Percentiles rank a stretch among this genome's conserved stretches.
Conservation (phyloP, 2,329 filamentous ascomycete species). For the Beauveria scarabaeidicola region DNA sequence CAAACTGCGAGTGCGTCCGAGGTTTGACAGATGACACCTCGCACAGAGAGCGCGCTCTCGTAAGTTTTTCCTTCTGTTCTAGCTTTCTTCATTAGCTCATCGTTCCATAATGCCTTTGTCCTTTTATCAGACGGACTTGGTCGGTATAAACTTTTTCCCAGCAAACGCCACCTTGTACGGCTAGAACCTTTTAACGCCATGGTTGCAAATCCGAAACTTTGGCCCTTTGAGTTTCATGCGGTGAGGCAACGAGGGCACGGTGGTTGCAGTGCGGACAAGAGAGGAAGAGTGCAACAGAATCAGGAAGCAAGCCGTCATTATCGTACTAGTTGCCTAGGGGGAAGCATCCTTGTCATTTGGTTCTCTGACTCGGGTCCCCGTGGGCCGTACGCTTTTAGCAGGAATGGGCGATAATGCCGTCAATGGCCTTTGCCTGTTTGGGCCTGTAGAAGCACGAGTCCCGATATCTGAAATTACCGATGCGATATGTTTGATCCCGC, state of each 20-base stretch:
- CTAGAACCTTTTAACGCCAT: neutral
- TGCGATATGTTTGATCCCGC: neutral
- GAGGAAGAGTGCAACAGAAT: neutral
- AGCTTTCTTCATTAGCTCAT: neutral
- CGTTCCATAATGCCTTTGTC: neutral
- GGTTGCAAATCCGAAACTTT: neutral
- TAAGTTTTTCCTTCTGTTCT: neutral
- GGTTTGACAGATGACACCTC: neutral
- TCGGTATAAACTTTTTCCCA: neutral
- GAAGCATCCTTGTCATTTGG: neutral
- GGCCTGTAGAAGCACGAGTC: neutral
- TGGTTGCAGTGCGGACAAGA: neutral
- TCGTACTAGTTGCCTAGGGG: neutral
- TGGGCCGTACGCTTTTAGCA: neutral
- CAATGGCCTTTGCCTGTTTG: neutral
- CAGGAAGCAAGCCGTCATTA: neutral
- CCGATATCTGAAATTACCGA: neutral
- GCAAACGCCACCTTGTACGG: neutral
- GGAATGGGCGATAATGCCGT: neutral
- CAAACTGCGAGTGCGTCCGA: neutral
- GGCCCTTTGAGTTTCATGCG: neutral
- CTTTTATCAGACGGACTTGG: neutral
- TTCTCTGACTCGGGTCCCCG: slow-evolving; percentile 1
- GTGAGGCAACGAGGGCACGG: neutral
- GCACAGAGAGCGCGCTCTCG: neutral